Percentiles rank a stretch among this genome's conserved stretches.
These are phyloP conservation scores for Rhizopus sp. DNA, from an alignment of 371 early-diverging fungal species.

Conservation along the genomic window DNA sequence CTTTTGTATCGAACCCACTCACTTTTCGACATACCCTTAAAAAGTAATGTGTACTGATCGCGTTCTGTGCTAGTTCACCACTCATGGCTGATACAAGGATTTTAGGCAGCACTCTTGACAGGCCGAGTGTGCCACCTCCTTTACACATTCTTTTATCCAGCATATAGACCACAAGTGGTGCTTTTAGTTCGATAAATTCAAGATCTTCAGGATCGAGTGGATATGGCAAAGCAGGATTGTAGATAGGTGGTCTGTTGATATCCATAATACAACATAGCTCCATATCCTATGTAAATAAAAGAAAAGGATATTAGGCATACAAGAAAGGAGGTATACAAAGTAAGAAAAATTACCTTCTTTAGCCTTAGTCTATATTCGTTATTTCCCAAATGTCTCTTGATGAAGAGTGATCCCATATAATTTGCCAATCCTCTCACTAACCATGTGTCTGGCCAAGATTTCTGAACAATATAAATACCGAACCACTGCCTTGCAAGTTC, in stretches of 20 bases:
- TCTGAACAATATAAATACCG: constrained; percentile 82
- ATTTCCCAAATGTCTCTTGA: constrained; percentile 79
- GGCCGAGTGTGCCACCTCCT: constrained; percentile 72
- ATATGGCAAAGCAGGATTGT: constrained; percentile 62
- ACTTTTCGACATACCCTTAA: constrained; percentile 80
- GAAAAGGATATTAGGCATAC: neutral
- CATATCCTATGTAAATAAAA: constrained; percentile 68
- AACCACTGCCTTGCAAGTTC: constrained; percentile 92
- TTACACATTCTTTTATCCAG: constrained; percentile 90
- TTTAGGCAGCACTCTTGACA: constrained; percentile 82
- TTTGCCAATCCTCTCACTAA: constrained; percentile 80
- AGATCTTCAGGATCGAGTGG: constrained; percentile 73
- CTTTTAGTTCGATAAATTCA: constrained; percentile 82
- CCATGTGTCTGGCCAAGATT: constrained; percentile 88
- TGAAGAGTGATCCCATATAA: constrained; percentile 71
- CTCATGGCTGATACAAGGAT: constrained; percentile 78
- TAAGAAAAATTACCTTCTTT: constrained; percentile 54
- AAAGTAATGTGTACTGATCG: constrained; percentile 82
- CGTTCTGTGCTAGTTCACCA: constrained; percentile 77
- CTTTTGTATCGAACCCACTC: constrained; percentile 74
- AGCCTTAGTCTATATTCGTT: constrained; percentile 88
- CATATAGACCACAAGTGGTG: constrained; percentile 90
- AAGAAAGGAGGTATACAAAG: neutral
- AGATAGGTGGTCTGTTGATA: constrained; percentile 83
- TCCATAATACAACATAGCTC: constrained; percentile 79